Evolutionary conservation across 495 filamentous ascomycete species (phyloP), one percentile per base, ranked within the genome.

Genomic region (Stereocaulon alpinum): DNA sequence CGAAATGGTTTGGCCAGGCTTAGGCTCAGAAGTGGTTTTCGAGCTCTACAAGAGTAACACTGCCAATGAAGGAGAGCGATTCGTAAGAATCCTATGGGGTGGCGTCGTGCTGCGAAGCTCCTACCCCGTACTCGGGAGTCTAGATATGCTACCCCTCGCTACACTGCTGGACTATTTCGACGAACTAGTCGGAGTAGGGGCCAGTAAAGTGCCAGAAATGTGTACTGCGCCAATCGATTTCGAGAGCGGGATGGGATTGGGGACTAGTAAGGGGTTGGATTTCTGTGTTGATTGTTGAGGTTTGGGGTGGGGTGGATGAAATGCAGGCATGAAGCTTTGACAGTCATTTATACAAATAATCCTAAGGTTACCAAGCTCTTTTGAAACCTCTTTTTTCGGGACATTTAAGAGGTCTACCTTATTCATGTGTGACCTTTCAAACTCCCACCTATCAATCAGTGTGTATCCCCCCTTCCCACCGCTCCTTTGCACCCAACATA

Each of bases 1-100:
- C 41, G 64, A 69, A 42, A 88, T 88, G 84, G 80, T 86, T 4
- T 89, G 86, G 86, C 85, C 84, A 0, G 86, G 86, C 0, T 86
- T 88, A 82, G 86, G 86, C 1, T 71, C 75, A 10, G 85, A 88
- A 67, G 72, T 88, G 6, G 76, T 86, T 0, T 87, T 89, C 65
- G 86, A 89, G 71, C 44, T 86, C 12, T 85, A 81, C 56, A 71
- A 69, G 52, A 68, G 65, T 3, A 1, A 24, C 1, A 24, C 24
- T 47, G 63, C 4, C 2, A 12, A 61, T 41, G 40, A 22, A 11
- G 37, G 29, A 12, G 44, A 59, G 12, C 40, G 59, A 32, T 83
- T 73, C 54, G 67, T 85, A 0, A 74, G 85, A 52, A 80, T 87
- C 0, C 63, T 89, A 18, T 89, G 80, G 75, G 78, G 80, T 37